Evolutionary conservation across 306 rosid genomes (phyloP), one percentile per base, ranked within the genome.

Genomic region (Pyrus pyrifolia): DNA sequence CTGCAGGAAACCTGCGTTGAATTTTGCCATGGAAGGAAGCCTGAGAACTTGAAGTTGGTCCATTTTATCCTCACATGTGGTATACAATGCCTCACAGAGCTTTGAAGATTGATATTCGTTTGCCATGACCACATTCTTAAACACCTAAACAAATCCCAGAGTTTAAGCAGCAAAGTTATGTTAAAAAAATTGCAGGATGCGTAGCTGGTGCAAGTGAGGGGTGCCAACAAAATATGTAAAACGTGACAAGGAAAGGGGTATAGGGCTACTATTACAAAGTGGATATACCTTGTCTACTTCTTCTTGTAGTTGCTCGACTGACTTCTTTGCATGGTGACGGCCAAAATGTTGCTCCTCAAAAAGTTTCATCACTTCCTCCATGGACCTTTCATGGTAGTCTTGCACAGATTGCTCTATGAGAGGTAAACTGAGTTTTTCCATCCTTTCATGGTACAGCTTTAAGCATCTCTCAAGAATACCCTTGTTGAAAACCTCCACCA

Each of bases 21-120:
- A 95, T 81, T 95, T 95, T 44, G 98, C 97, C 97, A 95, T 88
- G 79, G 97, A 89, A 42, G 98, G 98, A 78, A 95, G 98, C 79
- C 87, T 85, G 53, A 95, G 97, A 81, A 81, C 89, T 87, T 95
- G 98, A 76, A 92, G 97, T 33, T 90, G 92, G 81, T 95, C 98
- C 98, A 95, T 92, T 76, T 80, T 74, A 76, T 95, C 98, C 83
- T 95, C 98, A 51, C 98, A 95, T 72, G 76, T 86, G 49, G 85
- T 95, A 83, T 92, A 95, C 76, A 90, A 79, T 64, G 79, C 89
- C 81, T 90, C 98, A 6, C 98, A 95, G 61, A 92, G 90, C 91
- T 85, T 95, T 51, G 98, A 95, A 74, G 98, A 95, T 81, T 35
- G 87, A 79, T 88, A 90, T 82, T 84, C 90, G 22, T 95, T 95